A percentile compares a stretch with the other conserved stretches of the same genome.
phyloP scores from a whole-genome alignment of 192 early-diverging fungal genomes.

The Cetraspora pellucida region DNA sequence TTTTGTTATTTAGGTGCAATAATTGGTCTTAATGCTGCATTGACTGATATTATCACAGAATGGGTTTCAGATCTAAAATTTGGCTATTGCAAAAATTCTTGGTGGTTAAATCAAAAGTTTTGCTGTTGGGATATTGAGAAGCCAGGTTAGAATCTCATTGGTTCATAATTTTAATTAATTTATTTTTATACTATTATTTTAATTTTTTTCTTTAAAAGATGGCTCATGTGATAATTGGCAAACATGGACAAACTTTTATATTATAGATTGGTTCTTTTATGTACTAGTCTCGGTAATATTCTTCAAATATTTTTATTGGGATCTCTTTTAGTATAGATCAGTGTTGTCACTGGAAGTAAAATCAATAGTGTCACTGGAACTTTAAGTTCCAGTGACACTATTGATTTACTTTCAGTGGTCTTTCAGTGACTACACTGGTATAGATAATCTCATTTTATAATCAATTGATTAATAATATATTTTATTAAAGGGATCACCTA shows the following conservation, averaged over 20 bases:
- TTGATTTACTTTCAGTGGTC: no score
- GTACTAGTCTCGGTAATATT: slow-evolving; percentile 60
- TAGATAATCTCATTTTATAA: no score
- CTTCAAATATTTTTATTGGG: no score
- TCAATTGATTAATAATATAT: no score
- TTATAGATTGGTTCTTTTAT: slow-evolving; percentile 83
- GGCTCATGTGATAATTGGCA: slow-evolving; percentile 72
- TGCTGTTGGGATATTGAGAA: slow-evolving; percentile 84
- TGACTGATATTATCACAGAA: slow-evolving; percentile 88
- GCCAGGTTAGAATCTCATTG: slow-evolving; percentile 46
- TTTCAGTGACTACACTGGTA: no score
- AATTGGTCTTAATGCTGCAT: slow-evolving; percentile 83
- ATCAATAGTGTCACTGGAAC: no score
- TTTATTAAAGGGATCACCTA: no score
- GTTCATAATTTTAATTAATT: not conserved
- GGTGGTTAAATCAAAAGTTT: slow-evolving; percentile 92
- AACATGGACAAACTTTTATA: slow-evolving; percentile 59
- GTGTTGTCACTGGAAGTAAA: no score
- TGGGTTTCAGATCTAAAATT: slow-evolving; percentile 90
- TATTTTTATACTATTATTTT: slow-evolving; percentile 23
- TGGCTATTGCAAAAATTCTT: slow-evolving; percentile 78
- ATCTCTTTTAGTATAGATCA: no score
- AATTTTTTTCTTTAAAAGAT: slow-evolving; percentile 42
- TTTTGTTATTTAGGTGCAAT: slow-evolving; percentile 48
- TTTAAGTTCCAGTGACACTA: no score